Conservation (phyloP, 768 basidiomycete species). For the Mycena indigotica region DNA sequence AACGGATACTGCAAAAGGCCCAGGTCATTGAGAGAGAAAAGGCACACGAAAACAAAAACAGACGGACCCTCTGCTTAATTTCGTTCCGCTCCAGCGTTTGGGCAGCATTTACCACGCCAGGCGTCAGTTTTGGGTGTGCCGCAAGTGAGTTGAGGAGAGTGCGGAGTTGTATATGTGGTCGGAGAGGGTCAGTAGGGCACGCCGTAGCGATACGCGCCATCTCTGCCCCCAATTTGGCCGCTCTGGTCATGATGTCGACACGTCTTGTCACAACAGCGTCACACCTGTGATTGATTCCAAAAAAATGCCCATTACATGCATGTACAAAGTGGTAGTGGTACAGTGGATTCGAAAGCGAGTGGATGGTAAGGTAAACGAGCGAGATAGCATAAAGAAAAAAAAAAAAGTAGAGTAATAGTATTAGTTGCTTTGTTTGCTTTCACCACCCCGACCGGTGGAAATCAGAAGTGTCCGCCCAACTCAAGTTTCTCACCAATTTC, state of each 20-base stretch:
- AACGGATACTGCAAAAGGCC: constrained; percentile 63
- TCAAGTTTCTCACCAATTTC: constrained; percentile 21
- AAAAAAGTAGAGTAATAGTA: not conserved
- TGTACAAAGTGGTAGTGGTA: constrained; percentile 17
- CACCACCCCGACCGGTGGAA: constrained; percentile 19
- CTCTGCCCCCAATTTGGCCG: constrained; percentile 46
- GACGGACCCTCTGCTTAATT: constrained; percentile 59
- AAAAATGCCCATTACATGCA: constrained; percentile 4
- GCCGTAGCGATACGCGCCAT: constrained; percentile 56
- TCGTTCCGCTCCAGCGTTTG: constrained; percentile 56
- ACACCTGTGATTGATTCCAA: not conserved
- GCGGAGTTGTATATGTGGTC: constrained; percentile 74
- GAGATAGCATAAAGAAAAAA: constrained; percentile 5
- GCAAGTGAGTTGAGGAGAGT: constrained; percentile 65
- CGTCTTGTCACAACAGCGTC: not conserved
- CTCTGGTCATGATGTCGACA: not conserved
- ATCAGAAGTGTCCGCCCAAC: constrained; percentile 18
- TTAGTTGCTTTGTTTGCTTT: too few relatives aligned
- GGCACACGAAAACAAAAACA: constrained; percentile 30
- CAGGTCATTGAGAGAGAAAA: constrained; percentile 15
- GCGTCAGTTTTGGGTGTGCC: constrained; percentile 67
- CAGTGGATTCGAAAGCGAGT: constrained; percentile 8
- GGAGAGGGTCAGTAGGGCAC: constrained; percentile 76
- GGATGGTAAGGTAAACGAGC: constrained; percentile 13
- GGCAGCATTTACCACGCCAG: constrained; percentile 60